These are phyloP conservation scores for Aspergillus sparsus DNA, from an alignment of 495 filamentous ascomycete genomes.

Conservation along the genomic window DNA sequence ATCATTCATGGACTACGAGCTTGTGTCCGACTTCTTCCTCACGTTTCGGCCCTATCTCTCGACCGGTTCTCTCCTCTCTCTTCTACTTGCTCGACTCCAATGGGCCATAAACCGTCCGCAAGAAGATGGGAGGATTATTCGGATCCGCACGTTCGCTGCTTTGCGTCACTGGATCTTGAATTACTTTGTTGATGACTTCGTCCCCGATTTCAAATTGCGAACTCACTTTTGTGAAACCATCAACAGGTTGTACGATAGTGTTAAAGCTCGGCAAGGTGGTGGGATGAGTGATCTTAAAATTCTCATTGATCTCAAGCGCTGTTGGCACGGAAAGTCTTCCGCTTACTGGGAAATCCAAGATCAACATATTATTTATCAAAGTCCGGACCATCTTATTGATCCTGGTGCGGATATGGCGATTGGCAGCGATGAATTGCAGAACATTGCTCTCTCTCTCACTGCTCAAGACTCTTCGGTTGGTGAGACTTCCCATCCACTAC, in stretches of 20 bases:
- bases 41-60: constrained; percentile 88
- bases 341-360: constrained; percentile 80
- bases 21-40: constrained; percentile 97
- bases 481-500: constrained; percentile 24
- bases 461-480: constrained; percentile 25
- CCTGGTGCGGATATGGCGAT: constrained; percentile 62
- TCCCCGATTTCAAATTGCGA: constrained; percentile 76
- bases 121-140: constrained; percentile 85
- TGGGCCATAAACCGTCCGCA: constrained; percentile 84
- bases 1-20: constrained; percentile 93
- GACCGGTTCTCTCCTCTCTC: constrained; percentile 70
- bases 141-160: constrained; percentile 94
- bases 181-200: constrained; percentile 95
- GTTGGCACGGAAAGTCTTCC: constrained; percentile 89
- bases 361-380: constrained; percentile 54
- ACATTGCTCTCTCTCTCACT: constrained; percentile 11
- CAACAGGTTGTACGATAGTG: constrained; percentile 70
- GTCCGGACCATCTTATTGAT: constrained; percentile 66
- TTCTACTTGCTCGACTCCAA: constrained; percentile 79
- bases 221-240: constrained; percentile 78
- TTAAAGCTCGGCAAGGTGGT: constrained; percentile 52
- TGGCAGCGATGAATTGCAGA: constrained; percentile 22
- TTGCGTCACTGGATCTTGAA: constrained; percentile 98
- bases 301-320: constrained; percentile 90
- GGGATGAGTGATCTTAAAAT: constrained; percentile 84